Evolutionary conservation across 2,329 filamentous ascomycete genomes (phyloP).

Genomic region (Clonostachys sp.): DNA sequence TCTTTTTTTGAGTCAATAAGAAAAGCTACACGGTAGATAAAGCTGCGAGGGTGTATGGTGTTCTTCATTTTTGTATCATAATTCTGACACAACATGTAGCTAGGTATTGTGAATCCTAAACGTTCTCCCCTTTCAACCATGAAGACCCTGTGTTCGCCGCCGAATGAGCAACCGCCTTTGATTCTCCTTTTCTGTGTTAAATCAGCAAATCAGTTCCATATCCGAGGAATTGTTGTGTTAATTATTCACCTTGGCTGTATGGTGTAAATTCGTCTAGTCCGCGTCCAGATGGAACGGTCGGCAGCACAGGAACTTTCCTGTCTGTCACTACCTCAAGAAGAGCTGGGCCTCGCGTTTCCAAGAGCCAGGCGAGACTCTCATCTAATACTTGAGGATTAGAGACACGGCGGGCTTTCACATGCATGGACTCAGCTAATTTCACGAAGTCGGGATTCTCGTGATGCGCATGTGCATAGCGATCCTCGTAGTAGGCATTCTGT

Average conservation of each 20-base stretch:
- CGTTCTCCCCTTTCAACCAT: constrained; percentile 14
- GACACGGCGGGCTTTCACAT: constrained; percentile 69
- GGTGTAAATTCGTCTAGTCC: constrained; percentile 85
- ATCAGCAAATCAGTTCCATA: neutral
- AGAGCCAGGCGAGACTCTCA: constrained; percentile 80
- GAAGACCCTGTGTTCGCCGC: constrained; percentile 51
- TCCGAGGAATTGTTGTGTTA: neutral
- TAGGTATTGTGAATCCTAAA: too few relatives aligned
- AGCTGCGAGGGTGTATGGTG: too few relatives aligned
- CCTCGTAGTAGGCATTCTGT: constrained; percentile 97
- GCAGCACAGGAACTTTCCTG: constrained; percentile 85
- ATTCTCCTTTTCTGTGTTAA: constrained; percentile 57
- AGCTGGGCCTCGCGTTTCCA: constrained; percentile 84
- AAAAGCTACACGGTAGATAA: too few relatives aligned
- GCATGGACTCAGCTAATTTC: constrained; percentile 88
- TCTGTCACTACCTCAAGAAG: constrained; percentile 90
- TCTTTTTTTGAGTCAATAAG: too few relatives aligned
- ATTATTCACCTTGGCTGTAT: constrained; percentile 22
- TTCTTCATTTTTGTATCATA: too few relatives aligned
- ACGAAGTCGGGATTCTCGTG: constrained; percentile 95
- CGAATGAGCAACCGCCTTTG: constrained; percentile 63
- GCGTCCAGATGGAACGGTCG: constrained; percentile 89
- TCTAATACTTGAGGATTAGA: constrained; percentile 72
- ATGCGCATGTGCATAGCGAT: constrained; percentile 88
- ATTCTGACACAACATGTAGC: too few relatives aligned